phyloP scores from a whole-genome alignment of 768 basidiomycete species.

The Termitomyces sp. region DNA sequence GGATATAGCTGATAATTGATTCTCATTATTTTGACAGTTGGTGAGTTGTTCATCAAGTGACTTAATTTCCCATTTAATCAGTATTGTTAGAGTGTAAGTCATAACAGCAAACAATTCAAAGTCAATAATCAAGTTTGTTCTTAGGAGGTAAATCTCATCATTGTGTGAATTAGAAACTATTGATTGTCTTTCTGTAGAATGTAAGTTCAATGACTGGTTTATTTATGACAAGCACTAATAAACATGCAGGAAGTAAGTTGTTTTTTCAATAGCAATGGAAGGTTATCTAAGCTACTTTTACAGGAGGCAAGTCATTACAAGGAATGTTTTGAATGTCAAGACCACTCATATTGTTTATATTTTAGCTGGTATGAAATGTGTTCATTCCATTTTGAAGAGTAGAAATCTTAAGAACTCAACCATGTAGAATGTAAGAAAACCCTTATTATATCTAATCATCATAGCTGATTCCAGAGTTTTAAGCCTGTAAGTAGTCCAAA shows the following conservation, averaged over 20 bases:
- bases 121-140: no score
- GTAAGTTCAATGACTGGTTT: not conserved
- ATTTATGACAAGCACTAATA: not conserved
- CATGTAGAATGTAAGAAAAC: conserved; percentile 3
- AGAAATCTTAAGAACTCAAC: not conserved
- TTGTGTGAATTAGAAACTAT: not conserved
- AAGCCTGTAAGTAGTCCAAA: not conserved
- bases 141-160: not conserved
- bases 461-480: not conserved
- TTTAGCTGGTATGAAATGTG: not conserved
- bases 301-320: not conserved
- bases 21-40: not conserved
- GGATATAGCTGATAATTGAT: not conserved
- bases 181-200: not conserved
- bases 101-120: no score
- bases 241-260: not conserved
- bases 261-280: not conserved
- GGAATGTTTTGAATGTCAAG: not conserved
- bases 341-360: not conserved
- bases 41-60: not conserved
- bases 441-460: not conserved
- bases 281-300: not conserved
- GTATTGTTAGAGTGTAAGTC: no score
- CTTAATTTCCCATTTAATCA: not conserved
- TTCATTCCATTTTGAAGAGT: not conserved